Evolutionary conservation across 768 basidiomycete genomes (phyloP).

Genomic region (Pleurotus giganteus): DNA sequence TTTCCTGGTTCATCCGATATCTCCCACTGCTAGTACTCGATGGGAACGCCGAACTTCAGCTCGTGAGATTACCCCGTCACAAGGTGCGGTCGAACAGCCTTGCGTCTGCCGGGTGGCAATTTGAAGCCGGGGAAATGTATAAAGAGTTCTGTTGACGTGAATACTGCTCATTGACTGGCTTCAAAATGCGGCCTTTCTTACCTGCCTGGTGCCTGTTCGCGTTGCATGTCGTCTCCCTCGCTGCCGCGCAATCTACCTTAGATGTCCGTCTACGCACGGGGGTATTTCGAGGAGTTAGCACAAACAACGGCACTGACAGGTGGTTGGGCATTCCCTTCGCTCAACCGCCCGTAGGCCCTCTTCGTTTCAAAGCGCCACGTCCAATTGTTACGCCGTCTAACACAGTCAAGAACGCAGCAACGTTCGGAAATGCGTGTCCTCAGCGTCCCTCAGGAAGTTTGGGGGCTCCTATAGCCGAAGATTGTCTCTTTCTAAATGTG

Average conservation of each 20-base stretch:
- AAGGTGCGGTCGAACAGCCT: background rate
- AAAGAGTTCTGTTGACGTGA: too few species aligned
- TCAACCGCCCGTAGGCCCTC: constrained; percentile 39
- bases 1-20: background rate
- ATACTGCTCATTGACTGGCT: too few species aligned
- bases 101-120: background rate
- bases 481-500: constrained; percentile 40
- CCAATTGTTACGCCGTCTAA: constrained; percentile 23
- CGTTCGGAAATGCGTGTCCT: constrained; percentile 43
- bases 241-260: background rate
- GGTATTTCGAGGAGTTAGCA: constrained; percentile 32
- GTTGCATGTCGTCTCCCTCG: background rate
- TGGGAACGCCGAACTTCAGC: background rate
- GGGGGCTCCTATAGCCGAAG: constrained; percentile 36
- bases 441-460: constrained; percentile 29
- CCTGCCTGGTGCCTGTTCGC: background rate
- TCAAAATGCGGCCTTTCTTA: background rate
- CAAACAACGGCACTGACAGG: constrained; percentile 34
- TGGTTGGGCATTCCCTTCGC: constrained; percentile 54
- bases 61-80: constrained; percentile 1
- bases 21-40: background rate
- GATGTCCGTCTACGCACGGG: constrained; percentile 27
- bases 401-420: constrained; percentile 31
- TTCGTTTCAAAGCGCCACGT: constrained; percentile 45
- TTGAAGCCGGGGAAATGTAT: too few species aligned